A percentile compares a stretch with the other conserved stretches of the same genome.
These are phyloP conservation scores for Pseudevernia furfuracea DNA, from an alignment of 495 filamentous ascomycete genomes.

Conservation along the genomic window DNA sequence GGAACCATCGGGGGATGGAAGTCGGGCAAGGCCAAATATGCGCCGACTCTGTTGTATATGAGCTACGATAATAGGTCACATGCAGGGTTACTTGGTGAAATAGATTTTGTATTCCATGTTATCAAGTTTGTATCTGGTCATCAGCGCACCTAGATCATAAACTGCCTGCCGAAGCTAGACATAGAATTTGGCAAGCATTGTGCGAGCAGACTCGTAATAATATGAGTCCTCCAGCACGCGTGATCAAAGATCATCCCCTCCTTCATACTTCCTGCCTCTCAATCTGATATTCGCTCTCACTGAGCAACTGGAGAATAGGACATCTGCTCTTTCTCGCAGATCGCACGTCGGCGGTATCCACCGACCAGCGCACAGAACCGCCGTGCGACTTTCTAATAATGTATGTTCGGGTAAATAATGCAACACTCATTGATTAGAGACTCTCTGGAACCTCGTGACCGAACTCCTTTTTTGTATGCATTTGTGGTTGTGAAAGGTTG, in stretches of 20 bases:
- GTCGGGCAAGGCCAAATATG: not conserved
- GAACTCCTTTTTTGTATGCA: conserved; percentile 18
- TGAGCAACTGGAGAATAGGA: conserved; percentile 3
- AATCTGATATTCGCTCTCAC: conserved; percentile 17
- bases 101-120: conserved; percentile 11
- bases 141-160: not conserved
- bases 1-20: not conserved
- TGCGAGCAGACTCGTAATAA: conserved; percentile 10
- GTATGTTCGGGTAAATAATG: conserved; percentile 19
- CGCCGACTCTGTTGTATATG: too few relatives aligned
- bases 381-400: conserved; percentile 47
- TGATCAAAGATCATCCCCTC: conserved; percentile 9
- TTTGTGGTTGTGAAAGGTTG: conserved; percentile 16
- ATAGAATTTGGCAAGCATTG: not conserved
- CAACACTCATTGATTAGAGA: conserved; percentile 19
- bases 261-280: not conserved
- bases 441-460: conserved; percentile 1
- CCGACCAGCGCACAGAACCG: conserved; percentile 58
- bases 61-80: not conserved
- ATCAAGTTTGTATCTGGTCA: conserved; percentile 11
- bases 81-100: not conserved
- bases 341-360: conserved; percentile 43
- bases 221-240: conserved; percentile 6
- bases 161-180: not conserved
- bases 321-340: conserved; percentile 9